These are phyloP conservation scores for Cardiosporidium cionae DNA, from an alignment of 169 alveolate genomes.

Conservation along the genomic window DNA sequence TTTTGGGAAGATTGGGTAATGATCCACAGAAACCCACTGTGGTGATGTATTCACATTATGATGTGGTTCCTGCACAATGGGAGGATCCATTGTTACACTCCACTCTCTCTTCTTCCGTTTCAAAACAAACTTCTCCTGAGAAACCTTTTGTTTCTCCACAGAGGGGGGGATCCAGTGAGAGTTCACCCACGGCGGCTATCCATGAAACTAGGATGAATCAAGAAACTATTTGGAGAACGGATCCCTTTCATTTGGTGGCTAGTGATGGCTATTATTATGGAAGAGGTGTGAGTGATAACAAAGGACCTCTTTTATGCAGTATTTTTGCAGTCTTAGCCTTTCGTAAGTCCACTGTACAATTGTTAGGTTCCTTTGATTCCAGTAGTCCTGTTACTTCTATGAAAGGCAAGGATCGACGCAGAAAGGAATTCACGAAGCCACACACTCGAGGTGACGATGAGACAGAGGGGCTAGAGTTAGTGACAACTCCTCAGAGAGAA, in stretches of 20 bases:
- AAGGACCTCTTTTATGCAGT: constrained; percentile 34
- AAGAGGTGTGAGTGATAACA: constrained; percentile 38
- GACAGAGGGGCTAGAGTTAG: background rate
- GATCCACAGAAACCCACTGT: constrained; percentile 33
- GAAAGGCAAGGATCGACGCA: background rate
- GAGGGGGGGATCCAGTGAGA: background rate
- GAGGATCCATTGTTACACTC: background rate
- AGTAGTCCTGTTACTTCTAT: too few species aligned
- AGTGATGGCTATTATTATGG: constrained; percentile 38
- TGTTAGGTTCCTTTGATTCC: too few species aligned
- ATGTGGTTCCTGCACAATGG: constrained; percentile 23
- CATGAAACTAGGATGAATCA: constrained; percentile 11
- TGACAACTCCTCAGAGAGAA: background rate
- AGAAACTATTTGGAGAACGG: constrained; percentile 20
- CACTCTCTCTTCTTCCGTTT: too few species aligned
- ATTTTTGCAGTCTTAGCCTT: constrained; percentile 31
- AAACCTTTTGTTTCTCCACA: background rate
- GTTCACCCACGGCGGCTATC: too few species aligned
- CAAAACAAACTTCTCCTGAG: background rate
- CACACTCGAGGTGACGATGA: background rate
- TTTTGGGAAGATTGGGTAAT: constrained; percentile 32
- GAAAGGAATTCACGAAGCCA: background rate
- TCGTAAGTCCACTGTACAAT: too few species aligned
- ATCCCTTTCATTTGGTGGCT: constrained; percentile 25
- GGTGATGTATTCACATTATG: constrained; percentile 39